Percentiles rank a stretch among this genome's conserved stretches.
phyloP scores from a whole-genome alignment of 306 rosid genomes.

The Cicer judaicum region DNA sequence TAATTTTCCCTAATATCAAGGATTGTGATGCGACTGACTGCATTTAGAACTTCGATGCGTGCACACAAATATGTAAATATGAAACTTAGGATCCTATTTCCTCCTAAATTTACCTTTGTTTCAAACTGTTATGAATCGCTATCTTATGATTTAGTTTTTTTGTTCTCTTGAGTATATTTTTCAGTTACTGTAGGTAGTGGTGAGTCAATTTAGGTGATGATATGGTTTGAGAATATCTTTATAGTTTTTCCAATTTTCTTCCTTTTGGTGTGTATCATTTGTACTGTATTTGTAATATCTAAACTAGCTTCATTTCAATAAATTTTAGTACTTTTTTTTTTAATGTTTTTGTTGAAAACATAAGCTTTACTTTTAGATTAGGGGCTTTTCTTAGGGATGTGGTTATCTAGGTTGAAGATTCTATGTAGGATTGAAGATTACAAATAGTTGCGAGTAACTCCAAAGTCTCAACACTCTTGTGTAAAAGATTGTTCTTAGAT shows the following conservation, averaged over 20 bases:
- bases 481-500: not conserved
- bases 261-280: constrained; percentile 7
- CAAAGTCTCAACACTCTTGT: constrained; percentile 23
- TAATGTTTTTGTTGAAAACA: not conserved
- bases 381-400: constrained; percentile 1
- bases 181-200: not conserved
- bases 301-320: not conserved
- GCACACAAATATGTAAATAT: not conserved
- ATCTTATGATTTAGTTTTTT: not conserved
- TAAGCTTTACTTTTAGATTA: constrained; percentile 1
- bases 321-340: constrained; percentile 12
- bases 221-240: constrained; percentile 18
- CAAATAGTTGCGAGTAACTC: constrained; percentile 22
- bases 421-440: not conserved
- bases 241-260: not conserved
- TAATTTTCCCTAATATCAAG: not conserved
- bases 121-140: not conserved
- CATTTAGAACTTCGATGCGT: no score
- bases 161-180: not conserved
- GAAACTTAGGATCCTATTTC: not conserved
- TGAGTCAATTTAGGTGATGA: not conserved
- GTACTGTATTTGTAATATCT: not conserved
- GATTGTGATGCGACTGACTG: not conserved
- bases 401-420: not conserved
- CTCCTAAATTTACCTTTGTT: not conserved